Conservation (phyloP, 2,329 filamentous ascomycete species). For the Cryphonectria nitschkei region DNA sequence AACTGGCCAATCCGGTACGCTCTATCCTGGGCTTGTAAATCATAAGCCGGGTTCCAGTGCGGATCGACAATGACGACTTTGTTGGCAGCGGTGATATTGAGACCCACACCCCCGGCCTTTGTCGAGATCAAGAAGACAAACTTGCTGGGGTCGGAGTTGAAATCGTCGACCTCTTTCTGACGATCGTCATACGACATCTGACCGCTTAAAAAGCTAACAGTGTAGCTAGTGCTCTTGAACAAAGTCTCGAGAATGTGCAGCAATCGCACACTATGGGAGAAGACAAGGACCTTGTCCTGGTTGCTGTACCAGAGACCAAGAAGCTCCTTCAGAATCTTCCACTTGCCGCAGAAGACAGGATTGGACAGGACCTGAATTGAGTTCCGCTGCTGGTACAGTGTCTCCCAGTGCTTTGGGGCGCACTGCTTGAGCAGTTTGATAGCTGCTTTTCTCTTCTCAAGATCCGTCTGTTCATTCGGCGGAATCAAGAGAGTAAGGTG, state of each 20-base stretch:
- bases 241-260: constrained; percentile 82
- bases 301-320: constrained; percentile 87
- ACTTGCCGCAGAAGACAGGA: constrained; percentile 93
- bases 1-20: constrained; percentile 95
- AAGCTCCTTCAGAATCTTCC: constrained; percentile 86
- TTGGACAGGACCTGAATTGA: constrained; percentile 81
- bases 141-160: constrained; percentile 83
- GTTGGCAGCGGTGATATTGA: constrained; percentile 97
- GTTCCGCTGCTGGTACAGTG: constrained; percentile 75
- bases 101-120: constrained; percentile 86
- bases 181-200: constrained; percentile 82
- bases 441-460: constrained; percentile 75
- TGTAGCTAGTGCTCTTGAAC: constrained; percentile 87
- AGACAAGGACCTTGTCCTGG: constrained; percentile 93
- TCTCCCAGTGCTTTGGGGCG: constrained; percentile 74
- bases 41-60: constrained; percentile 95
- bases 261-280: constrained; percentile 87
- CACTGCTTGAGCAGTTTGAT: constrained; percentile 74
- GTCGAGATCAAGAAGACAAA: constrained; percentile 98
- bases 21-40: constrained; percentile 93
- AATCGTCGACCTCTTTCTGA: constrained; percentile 80
- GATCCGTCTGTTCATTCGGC: constrained; percentile 53
- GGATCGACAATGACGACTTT: constrained; percentile 97
- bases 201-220: constrained; percentile 88
- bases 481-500: constrained; percentile 91